A percentile compares a stretch with the other conserved stretches of the same genome.
phyloP scores from a whole-genome alignment of 176 grass and related monocot genomes.

The Hordeum vulgare region DNA sequence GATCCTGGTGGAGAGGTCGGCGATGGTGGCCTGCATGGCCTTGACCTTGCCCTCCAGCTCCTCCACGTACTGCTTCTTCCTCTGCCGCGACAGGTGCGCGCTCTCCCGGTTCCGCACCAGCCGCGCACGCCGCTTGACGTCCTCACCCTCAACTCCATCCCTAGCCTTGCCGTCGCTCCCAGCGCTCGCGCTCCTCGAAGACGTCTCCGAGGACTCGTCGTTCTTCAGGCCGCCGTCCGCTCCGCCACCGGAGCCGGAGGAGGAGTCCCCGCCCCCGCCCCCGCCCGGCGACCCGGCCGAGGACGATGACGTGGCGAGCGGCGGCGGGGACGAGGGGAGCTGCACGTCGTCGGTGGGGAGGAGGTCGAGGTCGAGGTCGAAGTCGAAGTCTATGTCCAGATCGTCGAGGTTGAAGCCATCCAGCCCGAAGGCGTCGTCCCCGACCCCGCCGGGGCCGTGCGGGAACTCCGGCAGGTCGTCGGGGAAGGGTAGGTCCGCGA shows the following conservation, averaged over 20 bases:
- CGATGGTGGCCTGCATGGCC: constrained; percentile 67
- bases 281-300: constrained; percentile 16
- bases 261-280: not conserved
- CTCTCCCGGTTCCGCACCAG: constrained; percentile 68
- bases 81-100: constrained; percentile 62
- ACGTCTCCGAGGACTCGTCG: constrained; percentile 46
- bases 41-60: constrained; percentile 61
- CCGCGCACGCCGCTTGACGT: constrained; percentile 44
- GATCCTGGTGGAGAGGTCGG: constrained; percentile 53
- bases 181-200: constrained; percentile 29
- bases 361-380: constrained; percentile 49
- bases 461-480: constrained; percentile 16
- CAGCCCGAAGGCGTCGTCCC: not conserved
- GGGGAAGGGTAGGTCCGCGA: constrained; percentile 26
- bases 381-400: constrained; percentile 40
- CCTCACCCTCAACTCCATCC: constrained; percentile 5
- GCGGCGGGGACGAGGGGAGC: constrained; percentile 3
- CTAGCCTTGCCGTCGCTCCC: not conserved
- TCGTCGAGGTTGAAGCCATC: constrained; percentile 36
- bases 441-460: not conserved
- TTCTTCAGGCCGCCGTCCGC: constrained; percentile 6
- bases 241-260: not conserved
- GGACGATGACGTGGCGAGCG: constrained; percentile 28
- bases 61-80: constrained; percentile 68
- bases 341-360: constrained; percentile 19